Base-by-base conservation (phyloP, 257 asterid species). In the Rehmannia glutinosa region DNA sequence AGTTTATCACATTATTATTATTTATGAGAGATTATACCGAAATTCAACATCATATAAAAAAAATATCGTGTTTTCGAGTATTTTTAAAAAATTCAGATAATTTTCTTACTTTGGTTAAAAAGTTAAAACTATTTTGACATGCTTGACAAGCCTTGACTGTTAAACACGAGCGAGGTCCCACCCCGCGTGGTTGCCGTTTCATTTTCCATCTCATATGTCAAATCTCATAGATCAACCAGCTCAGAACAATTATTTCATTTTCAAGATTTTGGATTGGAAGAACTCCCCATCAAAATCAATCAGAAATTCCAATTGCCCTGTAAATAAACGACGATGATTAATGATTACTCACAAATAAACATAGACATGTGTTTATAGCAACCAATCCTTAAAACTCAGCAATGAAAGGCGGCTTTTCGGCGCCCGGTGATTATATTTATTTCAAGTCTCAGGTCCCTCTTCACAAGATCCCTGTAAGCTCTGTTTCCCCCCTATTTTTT, bases 361-460 rank as follows among this genome's bases (percentile, higher is more conserved):
- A 63, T 13, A 13, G 45, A 32, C 13, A 33, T 47, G 39, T 38
- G 38, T 67, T 36, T 55, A 60, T 74, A 74, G 74, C 61, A 28
- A 19, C 49, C 43, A 10, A 30, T 19, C 70, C 72, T 60, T 23
- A 12, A 41, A 54, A 69, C n/a, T 74, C 79, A 60, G 91, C 85
- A 27, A 94, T 94, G 99, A 91, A 87, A 87, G 91, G 97, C 79
- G 85, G 70, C 81, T 82, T 87, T 70, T 88, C 97, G 74, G 85
- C 89, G 73, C 97, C 99, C 80, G 99, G 99, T 69, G 99, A 94
- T 87, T 94, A 85, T 79, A 69, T 84, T 79, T 80, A 94, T 86
- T 94, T 94, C 91, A 94, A 94, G 95, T 94, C 99, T 75, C 97
- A 88, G 80, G 99, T 94, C 74, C 97, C 99, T 71, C 96, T 94